Conservation (phyloP, 768 basidiomycete species). For the Gloeophyllum trabeum region DNA sequence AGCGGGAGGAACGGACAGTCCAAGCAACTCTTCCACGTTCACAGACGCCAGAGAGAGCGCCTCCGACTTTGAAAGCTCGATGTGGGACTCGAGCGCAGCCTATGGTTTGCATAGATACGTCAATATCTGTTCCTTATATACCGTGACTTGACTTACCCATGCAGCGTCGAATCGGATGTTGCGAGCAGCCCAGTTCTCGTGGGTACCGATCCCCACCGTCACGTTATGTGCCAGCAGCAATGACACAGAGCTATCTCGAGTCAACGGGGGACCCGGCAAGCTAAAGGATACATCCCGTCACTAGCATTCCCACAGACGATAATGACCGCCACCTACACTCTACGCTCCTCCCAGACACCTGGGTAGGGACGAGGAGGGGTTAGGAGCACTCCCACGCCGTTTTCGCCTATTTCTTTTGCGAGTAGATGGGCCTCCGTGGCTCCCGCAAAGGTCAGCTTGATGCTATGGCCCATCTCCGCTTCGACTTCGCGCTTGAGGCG, state of each 20-base stretch:
- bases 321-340: slow-evolving; percentile 34
- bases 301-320: not conserved
- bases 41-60: slow-evolving; percentile 29
- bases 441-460: slow-evolving; percentile 42
- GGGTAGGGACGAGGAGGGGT: slow-evolving; percentile 66
- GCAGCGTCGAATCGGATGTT: slow-evolving; percentile 72
- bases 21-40: slow-evolving; percentile 33
- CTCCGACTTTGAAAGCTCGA: slow-evolving; percentile 22
- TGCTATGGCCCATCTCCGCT: slow-evolving; percentile 20
- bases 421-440: slow-evolving; percentile 63
- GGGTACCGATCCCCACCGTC: slow-evolving; percentile 56
- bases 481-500: slow-evolving; percentile 55
- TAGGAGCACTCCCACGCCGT: slow-evolving; percentile 62
- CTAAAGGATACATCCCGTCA: slow-evolving; percentile 16
- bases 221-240: slow-evolving; percentile 59
- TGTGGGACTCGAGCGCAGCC: slow-evolving; percentile 28
- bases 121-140: not conserved
- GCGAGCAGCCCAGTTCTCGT: slow-evolving; percentile 60
- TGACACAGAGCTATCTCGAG: slow-evolving; percentile 45
- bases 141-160: slow-evolving; percentile 47
- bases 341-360: slow-evolving; percentile 47
- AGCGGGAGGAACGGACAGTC: slow-evolving; percentile 7
- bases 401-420: slow-evolving; percentile 58
- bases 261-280: slow-evolving; percentile 65
- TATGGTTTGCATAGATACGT: slow-evolving; percentile 14